phyloP scores from a whole-genome alignment of 2,329 filamentous ascomycete genomes.

The Boeremia lycopersici region DNA sequence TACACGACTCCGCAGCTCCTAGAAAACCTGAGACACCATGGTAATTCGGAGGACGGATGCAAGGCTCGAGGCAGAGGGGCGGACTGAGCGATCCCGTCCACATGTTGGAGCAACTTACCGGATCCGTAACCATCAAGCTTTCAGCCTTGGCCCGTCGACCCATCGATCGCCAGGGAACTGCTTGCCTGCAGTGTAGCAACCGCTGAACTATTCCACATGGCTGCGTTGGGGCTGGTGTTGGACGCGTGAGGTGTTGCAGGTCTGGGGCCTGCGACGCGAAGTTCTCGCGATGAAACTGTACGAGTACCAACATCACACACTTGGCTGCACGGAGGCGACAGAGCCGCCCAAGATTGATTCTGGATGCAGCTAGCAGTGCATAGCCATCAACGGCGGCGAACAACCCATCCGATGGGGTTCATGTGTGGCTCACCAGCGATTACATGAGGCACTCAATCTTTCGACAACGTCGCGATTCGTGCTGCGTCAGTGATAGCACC shows the following conservation, averaged over 20 bases:
- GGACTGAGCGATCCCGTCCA: constrained; percentile 41
- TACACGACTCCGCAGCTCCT: constrained; percentile 41
- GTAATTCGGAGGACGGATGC: constrained; percentile 47
- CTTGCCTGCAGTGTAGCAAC: constrained; percentile 35
- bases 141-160: constrained; percentile 34
- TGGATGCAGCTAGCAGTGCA: constrained; percentile 28
- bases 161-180: constrained; percentile 38
- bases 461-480: constrained; percentile 22
- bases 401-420: constrained; percentile 33
- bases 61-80: constrained; percentile 37
- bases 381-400: constrained; percentile 37
- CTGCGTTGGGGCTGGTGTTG: constrained; percentile 36
- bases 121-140: constrained; percentile 43
- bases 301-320: constrained; percentile 38
- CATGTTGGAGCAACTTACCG: constrained; percentile 37
- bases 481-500: constrained; percentile 8
- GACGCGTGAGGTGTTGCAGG: constrained; percentile 45
- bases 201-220: constrained; percentile 31
- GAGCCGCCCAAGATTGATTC: constrained; percentile 34
- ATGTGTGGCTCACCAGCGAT: constrained; percentile 28
- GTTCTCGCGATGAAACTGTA: constrained; percentile 41
- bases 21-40: constrained; percentile 45
- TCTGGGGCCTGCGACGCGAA: constrained; percentile 47
- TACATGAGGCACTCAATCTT: constrained; percentile 25
- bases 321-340: constrained; percentile 36